A percentile compares a stretch with the other conserved stretches of the same genome.
phyloP scores from a whole-genome alignment of 495 filamentous ascomycete genomes.

The Talaromyces proteolyticus region DNA sequence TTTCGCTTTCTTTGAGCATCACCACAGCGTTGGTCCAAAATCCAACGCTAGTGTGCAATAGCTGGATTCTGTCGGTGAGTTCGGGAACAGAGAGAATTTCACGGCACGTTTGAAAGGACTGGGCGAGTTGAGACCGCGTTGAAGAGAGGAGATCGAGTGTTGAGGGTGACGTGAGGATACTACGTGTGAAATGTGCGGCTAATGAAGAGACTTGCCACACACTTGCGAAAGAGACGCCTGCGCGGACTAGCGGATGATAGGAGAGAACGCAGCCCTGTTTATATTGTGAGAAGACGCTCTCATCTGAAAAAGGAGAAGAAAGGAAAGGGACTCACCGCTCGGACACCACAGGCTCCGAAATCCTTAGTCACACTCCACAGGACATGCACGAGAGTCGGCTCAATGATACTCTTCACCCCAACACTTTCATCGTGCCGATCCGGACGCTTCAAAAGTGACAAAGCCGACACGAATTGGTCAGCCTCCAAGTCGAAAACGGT shows the following conservation, averaged over 20 bases:
- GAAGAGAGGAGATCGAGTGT: background rate
- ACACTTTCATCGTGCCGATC: background rate
- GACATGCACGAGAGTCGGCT: constrained; percentile 28
- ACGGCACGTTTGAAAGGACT: background rate
- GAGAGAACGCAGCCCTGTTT: background rate
- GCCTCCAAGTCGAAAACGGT: background rate
- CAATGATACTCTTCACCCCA: constrained; percentile 11
- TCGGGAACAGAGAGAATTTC: background rate
- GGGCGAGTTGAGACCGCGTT: background rate
- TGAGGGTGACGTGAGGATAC: background rate
- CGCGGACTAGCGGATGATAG: background rate
- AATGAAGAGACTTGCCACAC: background rate
- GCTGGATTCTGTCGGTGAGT: background rate
- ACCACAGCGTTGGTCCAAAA: background rate
- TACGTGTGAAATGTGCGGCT: background rate
- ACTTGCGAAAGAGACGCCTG: background rate
- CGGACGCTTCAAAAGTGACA: background rate
- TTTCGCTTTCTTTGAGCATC: background rate
- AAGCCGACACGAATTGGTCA: background rate
- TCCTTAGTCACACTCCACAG: constrained; percentile 39
- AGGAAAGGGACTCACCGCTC: constrained; percentile 13
- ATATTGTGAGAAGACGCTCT: too few species aligned
- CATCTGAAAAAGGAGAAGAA: background rate
- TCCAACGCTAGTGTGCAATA: background rate
- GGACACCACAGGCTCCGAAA: constrained; percentile 33